Base-by-base conservation (phyloP, 352 stramenopile genomes). In the Globisporangium orthogonon region DNA sequence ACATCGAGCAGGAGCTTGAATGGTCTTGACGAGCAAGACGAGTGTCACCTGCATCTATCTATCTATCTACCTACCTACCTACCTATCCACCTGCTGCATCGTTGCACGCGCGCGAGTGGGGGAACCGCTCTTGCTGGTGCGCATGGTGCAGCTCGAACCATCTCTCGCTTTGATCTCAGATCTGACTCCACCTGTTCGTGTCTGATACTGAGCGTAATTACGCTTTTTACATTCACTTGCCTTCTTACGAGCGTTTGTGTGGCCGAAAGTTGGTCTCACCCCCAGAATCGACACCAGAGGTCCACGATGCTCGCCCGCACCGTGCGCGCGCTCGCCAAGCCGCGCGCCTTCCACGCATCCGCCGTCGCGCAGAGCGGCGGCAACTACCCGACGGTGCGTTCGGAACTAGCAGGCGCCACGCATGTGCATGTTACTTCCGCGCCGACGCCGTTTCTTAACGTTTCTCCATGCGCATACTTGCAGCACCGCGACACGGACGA, bases 401-500 rank as follows among this genome's bases (percentile, higher is more conserved):
- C 37, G 18, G 23, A 2, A 39, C 3, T 28, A 17, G 48, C 45
- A 15, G 3, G 15, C 9, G 29, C 29, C 23, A 1, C 15, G 33
- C 33, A 9, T 5, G 33, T 37, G 23, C 23, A 23, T 23, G 23
- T 1, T 23, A 23, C 23, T 23, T 23, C 23, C 23, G 23, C 23
- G 23, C 23, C 23, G 23, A 23, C 23, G 23, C 23, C 23, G 23
- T 23, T 23, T 23, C 23, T 23, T 23, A 23, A 23, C 23, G 23
- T 23, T 23, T 23, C 23, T 23, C 23, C 23, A 23, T 23, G 33
- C 33, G 6, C 33, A 44, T 18, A 44, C 50, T n/a, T 11, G 50
- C 33, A 98, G 95, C 95, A 98, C 80, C 91, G 97, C 64, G 86
- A 99, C 69, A 98, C 92, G 28, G 83, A 94, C n/a, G 94, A 98